phyloP scores from a whole-genome alignment of 768 basidiomycete species.

The Phylloporus sp. region DNA sequence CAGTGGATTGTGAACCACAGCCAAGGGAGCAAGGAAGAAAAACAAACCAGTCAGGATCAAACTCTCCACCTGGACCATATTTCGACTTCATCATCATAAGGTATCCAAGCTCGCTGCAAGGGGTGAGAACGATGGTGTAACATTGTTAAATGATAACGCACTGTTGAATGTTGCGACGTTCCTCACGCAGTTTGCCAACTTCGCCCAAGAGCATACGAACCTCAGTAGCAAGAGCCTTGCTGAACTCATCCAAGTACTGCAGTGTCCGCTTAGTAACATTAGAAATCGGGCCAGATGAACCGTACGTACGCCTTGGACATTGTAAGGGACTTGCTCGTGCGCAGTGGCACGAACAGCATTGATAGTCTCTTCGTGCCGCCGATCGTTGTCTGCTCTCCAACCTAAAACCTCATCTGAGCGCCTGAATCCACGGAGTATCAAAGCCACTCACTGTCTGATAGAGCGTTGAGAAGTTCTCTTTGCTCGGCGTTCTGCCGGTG shows the following conservation, averaged over 20 bases:
- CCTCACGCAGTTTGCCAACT: constrained; percentile 79
- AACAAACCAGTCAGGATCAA: constrained; percentile 72
- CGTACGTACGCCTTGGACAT: constrained; percentile 69
- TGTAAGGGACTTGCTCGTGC: constrained; percentile 74
- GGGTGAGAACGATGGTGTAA: constrained; percentile 3
- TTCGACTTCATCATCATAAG: constrained; percentile 68
- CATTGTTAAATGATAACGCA: constrained; percentile 37
- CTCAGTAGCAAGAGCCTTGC: constrained; percentile 76
- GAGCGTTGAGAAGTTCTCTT: constrained; percentile 46
- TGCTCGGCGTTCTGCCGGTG: constrained; percentile 57
- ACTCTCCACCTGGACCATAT: constrained; percentile 83
- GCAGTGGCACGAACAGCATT: constrained; percentile 68
- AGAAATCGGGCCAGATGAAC: not conserved
- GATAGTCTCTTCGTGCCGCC: constrained; percentile 66
- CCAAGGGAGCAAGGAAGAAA: not conserved
- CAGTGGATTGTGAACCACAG: not conserved
- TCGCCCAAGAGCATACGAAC: constrained; percentile 80
- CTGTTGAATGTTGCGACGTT: constrained; percentile 75
- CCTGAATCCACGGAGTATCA: not conserved
- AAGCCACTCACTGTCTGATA: constrained; percentile 54
- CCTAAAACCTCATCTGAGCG: constrained; percentile 36
- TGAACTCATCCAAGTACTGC: constrained; percentile 86
- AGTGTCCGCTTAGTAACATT: not conserved
- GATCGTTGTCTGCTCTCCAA: constrained; percentile 63
- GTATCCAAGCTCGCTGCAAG: constrained; percentile 66